A percentile compares a stretch with the other conserved stretches of the same genome.
phyloP scores from a whole-genome alignment of 108 stramenopile species.

The Cyclostephanos invisitatus region DNA sequence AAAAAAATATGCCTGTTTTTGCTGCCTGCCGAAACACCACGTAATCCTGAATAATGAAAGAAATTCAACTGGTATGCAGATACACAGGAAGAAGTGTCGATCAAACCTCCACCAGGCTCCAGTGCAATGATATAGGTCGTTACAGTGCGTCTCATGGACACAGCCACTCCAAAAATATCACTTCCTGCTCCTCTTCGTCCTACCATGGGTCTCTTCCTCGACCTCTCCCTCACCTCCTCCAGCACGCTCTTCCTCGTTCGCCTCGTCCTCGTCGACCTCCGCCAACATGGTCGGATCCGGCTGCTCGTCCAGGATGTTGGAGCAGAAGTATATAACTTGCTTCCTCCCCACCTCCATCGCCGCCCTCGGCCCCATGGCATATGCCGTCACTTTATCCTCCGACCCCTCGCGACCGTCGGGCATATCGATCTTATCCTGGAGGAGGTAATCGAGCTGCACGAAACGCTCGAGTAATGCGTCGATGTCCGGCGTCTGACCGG shows the following conservation, averaged over 20 bases:
- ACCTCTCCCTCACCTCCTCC: slow-evolving; percentile 45
- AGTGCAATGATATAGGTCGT: no score
- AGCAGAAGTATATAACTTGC: slow-evolving; percentile 83
- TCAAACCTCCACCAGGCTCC: no score
- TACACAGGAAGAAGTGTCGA: no score
- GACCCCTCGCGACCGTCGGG: slow-evolving; percentile 21
- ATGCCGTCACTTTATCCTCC: slow-evolving; percentile 58
- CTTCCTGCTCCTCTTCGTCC: slow-evolving; percentile 14
- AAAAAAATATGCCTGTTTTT: no score
- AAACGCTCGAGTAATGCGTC: slow-evolving; percentile 74
- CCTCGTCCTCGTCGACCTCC: slow-evolving; percentile 73
- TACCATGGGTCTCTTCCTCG: slow-evolving; percentile 7
- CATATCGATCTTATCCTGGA: slow-evolving; percentile 66
- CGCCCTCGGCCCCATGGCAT: slow-evolving; percentile 85
- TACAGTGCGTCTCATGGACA: no score
- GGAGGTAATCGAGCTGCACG: slow-evolving; percentile 75
- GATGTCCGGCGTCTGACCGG: slow-evolving; percentile 64
- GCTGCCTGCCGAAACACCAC: no score
- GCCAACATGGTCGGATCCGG: slow-evolving; percentile 86
- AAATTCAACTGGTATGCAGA: no score
- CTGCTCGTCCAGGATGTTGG: slow-evolving; percentile 76
- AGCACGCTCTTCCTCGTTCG: slow-evolving; percentile 37
- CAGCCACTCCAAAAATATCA: not conserved
- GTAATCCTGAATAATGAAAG: no score
- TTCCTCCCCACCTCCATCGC: slow-evolving; percentile 79